Base-by-base conservation (phyloP, 768 basidiomycete genomes). In the Exsudoporus frostii region DNA sequence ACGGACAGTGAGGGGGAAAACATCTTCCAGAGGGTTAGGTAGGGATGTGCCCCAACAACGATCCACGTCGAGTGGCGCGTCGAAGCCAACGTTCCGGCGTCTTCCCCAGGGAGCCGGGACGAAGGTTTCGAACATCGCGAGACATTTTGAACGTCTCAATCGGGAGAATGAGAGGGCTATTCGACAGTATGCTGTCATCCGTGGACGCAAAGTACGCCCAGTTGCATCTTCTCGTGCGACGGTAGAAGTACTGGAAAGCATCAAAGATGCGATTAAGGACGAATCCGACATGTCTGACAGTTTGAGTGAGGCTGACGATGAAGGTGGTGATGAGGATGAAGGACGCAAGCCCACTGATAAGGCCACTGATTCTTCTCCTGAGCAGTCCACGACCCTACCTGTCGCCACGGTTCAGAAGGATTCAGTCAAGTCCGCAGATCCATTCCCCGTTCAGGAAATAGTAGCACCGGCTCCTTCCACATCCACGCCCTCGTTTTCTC, bases 231-330 rank as follows among this genome's bases (percentile, higher is more conserved):
- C 94, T 15, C 82, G 86, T 41, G 93, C 92, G 15, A 92, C 86
- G 62, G 91, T 96, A 1, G 86, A 94, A 64, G 81, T 97, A 30
- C 78, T 97, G 24, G 86, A 90, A 48, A 94, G 91, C 63, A 82
- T 97, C 62, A 87, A 89, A 65, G 94, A 97, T 62, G 95, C 90
- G 2, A 90, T 97, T 65, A 90, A 92, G 61, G 92, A 89, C 58
- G 83, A 90, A 58, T 86, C 86, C 20, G 88, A 90, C 46, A 78
- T 76, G 53, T 85, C 85, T 4, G 85, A 88, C 58, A 81, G 84
- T 11, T 78, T 83, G 60, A 67, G 79, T 51, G 82, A 85, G 56
- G 85, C 84, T 9, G 85, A 85, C 45, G 82, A 86, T 48, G 84
- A 88, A 58, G 81, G 85, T 29, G 84, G 82, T 11, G 82, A 81